Percentiles rank a stretch among this genome's conserved stretches.
Evolutionary conservation across 495 filamentous ascomycete species (phyloP).

Genomic region (Mytilinidion resinicola): DNA sequence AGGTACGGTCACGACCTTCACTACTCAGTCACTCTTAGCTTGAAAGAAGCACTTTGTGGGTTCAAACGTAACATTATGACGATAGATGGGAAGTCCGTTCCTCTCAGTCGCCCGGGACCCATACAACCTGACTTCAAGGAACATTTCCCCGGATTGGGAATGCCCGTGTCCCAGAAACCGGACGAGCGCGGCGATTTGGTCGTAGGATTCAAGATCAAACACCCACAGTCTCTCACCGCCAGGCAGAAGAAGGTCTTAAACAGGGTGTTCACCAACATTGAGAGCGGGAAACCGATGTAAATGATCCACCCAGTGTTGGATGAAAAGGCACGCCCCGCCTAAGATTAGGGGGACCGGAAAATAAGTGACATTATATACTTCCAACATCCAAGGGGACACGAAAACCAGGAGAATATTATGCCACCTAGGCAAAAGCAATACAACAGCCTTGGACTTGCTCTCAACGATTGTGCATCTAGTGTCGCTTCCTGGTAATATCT

Average conservation of each 20-base stretch:
- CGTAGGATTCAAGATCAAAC: constrained; percentile 84
- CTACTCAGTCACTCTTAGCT: constrained; percentile 65
- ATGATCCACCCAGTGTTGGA: too few relatives aligned
- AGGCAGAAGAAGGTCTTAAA: constrained; percentile 71
- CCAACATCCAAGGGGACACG: too few relatives aligned
- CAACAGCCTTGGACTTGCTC: too few relatives aligned
- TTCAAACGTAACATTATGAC: constrained; percentile 89
- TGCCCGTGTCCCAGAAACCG: constrained; percentile 87
- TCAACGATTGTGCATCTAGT: too few relatives aligned
- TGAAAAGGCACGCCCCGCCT: too few relatives aligned
- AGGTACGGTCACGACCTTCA: constrained; percentile 83
- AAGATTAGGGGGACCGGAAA: too few relatives aligned
- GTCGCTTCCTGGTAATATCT: too few relatives aligned
- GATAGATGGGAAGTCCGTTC: constrained; percentile 81
- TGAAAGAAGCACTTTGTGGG: constrained; percentile 94
- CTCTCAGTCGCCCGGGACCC: constrained; percentile 68
- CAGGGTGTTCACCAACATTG: too few relatives aligned
- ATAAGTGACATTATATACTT: too few relatives aligned
- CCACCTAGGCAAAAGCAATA: too few relatives aligned
- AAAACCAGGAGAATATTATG: too few relatives aligned
- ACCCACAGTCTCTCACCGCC: constrained; percentile 67
- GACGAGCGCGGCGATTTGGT: constrained; percentile 78
- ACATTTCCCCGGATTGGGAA: constrained; percentile 72
- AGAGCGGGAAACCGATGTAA: too few relatives aligned
- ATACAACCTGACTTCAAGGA: constrained; percentile 77